phyloP scores from a whole-genome alignment of 2,329 filamentous ascomycete genomes.

The Diaporthe eres region DNA sequence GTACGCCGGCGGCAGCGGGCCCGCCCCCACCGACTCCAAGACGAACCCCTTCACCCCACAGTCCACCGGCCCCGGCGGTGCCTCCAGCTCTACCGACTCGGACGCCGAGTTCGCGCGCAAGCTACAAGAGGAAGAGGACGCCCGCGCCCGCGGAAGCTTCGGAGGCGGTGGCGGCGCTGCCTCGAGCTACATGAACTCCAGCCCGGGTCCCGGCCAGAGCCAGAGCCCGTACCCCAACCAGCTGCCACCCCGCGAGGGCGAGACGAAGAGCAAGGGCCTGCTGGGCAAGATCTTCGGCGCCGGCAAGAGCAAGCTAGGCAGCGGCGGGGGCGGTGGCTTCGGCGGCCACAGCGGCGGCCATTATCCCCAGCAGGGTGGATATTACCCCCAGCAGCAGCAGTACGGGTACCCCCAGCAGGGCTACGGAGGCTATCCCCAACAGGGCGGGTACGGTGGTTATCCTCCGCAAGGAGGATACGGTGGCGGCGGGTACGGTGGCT shows the following conservation, averaged over 20 bases:
- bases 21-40: slow-evolving; percentile 71
- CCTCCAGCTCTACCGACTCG: slow-evolving; percentile 62
- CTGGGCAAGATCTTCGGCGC: slow-evolving; percentile 67
- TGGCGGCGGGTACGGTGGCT: slow-evolving; percentile 51
- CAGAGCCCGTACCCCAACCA: slow-evolving; percentile 54
- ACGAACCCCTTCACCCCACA: slow-evolving; percentile 77
- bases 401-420: slow-evolving; percentile 54
- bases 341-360: slow-evolving; percentile 47
- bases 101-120: slow-evolving; percentile 82
- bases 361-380: slow-evolving; percentile 52
- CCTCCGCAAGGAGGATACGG: slow-evolving; percentile 50
- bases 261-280: slow-evolving; percentile 60
- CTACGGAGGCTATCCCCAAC: slow-evolving; percentile 42
- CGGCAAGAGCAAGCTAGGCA: slow-evolving; percentile 58
- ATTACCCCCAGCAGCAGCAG: slow-evolving; percentile 49
- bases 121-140: slow-evolving; percentile 88
- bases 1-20: slow-evolving; percentile 67
- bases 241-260: slow-evolving; percentile 58
- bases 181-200: slow-evolving; percentile 52
- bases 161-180: slow-evolving; percentile 51
- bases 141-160: slow-evolving; percentile 59
- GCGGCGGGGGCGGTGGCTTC: slow-evolving; percentile 49
- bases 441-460: slow-evolving; percentile 45
- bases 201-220: slow-evolving; percentile 46
- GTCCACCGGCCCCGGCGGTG: slow-evolving; percentile 51